phyloP scores from a whole-genome alignment of 148 eudicot genomes.

The Amaranthus palmeri region DNA sequence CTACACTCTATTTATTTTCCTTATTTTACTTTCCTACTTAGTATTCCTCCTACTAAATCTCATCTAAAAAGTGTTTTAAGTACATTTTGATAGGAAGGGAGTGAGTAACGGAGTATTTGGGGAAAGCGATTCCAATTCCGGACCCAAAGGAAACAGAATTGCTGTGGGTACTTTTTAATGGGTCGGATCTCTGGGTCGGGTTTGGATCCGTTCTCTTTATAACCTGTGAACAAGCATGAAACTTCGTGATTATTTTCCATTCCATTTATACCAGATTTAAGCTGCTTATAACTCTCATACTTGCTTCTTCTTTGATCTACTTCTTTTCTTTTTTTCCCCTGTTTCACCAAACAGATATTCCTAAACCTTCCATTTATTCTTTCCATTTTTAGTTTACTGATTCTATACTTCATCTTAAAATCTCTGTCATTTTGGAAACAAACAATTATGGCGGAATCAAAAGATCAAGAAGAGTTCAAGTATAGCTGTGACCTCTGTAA shows the following conservation, averaged over 20 bases:
- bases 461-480: constrained; percentile 36
- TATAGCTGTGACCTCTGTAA: constrained; percentile 60
- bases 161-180: constrained; percentile 37
- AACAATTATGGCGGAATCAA: constrained; percentile 39
- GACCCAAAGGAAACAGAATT: constrained; percentile 28
- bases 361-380: constrained; percentile 8
- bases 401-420: background rate
- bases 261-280: constrained; percentile 41
- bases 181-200: constrained; percentile 35
- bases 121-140: background rate
- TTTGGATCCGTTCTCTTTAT: constrained; percentile 37
- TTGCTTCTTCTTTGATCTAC: background rate
- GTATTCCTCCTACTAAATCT: no score
- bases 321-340: constrained; percentile 3
- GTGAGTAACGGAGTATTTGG: background rate
- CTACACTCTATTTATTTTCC: no score
- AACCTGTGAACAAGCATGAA: constrained; percentile 36
- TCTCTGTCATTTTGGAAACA: background rate
- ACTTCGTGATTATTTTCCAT: constrained; percentile 47
- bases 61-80: no score
- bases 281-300: constrained; percentile 14
- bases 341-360: background rate
- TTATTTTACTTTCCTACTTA: no score
- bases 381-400: background rate
- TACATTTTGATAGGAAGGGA: background rate